Base-by-base conservation (phyloP, 2,329 filamentous ascomycete species). In the Trichoderma sp. region DNA sequence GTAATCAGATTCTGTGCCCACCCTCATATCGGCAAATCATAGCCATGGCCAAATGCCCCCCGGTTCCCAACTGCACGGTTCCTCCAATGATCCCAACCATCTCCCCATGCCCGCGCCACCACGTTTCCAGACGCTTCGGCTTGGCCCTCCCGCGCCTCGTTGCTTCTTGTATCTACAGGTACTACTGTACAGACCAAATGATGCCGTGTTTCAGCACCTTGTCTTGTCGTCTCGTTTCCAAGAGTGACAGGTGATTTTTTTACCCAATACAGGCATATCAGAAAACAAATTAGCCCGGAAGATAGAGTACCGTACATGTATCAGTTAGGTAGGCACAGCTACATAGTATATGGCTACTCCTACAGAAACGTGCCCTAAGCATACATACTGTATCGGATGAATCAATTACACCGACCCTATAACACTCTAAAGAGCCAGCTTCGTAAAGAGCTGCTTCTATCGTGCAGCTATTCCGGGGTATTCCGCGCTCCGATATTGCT, bases 11-110 rank as follows among this genome's bases (percentile, higher is more conserved):
- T 60, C 53, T 36, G 56, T 69, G 56, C 56, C 65, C 65, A 69
- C 65, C 24, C 36, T 69, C 65, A 69, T 69, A 69, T 69, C 65
- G 65, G 53, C 65, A 69, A 69, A 68, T 53, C 62, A 21, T 34
- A 14, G 30, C 30, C 21, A 24, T 24, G 39, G 1, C 26, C n/a
- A 53, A 43, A 43, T 53, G 26, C 62, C 62, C 62, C 43, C 43
- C 62, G 36, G 36, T 56, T 65, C n/a, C 43, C 65, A 39, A 26
- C 26, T 47, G 53, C 56, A 60, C 65, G 56, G 65, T 12, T 60
- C 56, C 26, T 47, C 36, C 47, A 26, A n/a, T n/a, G 56, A 68
- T 47, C 56, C 65, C 28, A 18, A 26, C 30, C 63, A 57, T n/a
- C 43, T 51, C n/a, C 39, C 62, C 62, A 32, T 65, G 62, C 8